Evolutionary conservation across 805 yeast species (phyloP).

Genomic region (Yarrowia sp.): DNA sequence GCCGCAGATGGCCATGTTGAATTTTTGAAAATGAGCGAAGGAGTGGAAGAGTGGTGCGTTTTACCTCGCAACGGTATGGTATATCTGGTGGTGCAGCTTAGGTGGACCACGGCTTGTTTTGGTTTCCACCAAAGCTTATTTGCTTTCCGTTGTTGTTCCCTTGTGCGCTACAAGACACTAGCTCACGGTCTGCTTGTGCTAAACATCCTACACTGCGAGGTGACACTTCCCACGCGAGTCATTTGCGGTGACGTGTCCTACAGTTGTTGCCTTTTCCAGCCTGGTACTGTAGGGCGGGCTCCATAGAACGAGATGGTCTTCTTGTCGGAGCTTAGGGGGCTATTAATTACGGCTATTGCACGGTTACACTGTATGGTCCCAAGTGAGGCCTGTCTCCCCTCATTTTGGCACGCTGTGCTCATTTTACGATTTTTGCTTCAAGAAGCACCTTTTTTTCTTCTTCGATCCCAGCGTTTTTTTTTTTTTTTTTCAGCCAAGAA

Average conservation of each 20-base stretch:
- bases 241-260: slow-evolving; percentile 4
- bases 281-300: too few species aligned
- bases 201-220: background rate
- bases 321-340: too few species aligned
- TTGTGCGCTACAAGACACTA: slow-evolving; percentile 1
- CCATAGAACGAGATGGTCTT: too few species aligned
- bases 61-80: background rate
- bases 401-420: background rate
- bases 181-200: background rate
- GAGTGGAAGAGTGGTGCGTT: slow-evolving; percentile 9
- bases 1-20: slow-evolving; percentile 42
- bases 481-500: background rate
- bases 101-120: slow-evolving; percentile 21
- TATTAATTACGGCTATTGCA: background rate
- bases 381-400: too few species aligned
- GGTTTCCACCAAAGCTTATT: slow-evolving; percentile 15
- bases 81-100: background rate
- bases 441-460: background rate
- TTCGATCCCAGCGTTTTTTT: background rate
- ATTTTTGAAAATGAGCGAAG: background rate
- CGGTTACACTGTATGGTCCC: too few species aligned
- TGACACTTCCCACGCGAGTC: slow-evolving; percentile 1
- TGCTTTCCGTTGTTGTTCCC: background rate
- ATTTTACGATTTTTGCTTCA: too few species aligned
- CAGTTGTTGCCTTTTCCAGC: too few species aligned